Evolutionary conservation across 495 filamentous ascomycete species (phyloP).

Genomic region (Penicillium waksmanii): DNA sequence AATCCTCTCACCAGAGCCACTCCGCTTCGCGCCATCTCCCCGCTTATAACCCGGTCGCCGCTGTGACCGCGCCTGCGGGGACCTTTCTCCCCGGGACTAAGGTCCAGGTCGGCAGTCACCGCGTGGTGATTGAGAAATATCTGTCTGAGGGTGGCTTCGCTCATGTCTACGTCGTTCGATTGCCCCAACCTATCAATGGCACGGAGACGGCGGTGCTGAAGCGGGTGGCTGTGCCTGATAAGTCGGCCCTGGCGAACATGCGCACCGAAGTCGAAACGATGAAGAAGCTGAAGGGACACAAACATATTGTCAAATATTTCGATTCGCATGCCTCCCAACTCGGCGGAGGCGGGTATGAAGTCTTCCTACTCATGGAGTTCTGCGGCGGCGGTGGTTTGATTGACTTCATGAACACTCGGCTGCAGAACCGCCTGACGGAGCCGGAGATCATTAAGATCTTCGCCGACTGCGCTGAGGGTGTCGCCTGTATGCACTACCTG

Average conservation of each 20-base stretch:
- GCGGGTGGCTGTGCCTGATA: conserved; percentile 96
- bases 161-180: conserved; percentile 94
- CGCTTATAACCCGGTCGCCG: conserved; percentile 44
- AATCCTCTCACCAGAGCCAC: conserved; percentile 37
- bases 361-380: conserved; percentile 98
- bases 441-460: conserved; percentile 98
- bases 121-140: conserved; percentile 96
- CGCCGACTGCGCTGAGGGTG: conserved; percentile 90
- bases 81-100: conserved; percentile 94
- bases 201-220: conserved; percentile 89
- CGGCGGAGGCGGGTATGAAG: conserved; percentile 91
- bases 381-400: conserved; percentile 85
- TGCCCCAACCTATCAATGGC: conserved; percentile 76
- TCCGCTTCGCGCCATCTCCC: conserved; percentile 38
- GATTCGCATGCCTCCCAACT: conserved; percentile 96
- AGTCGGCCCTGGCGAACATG: conserved; percentile 91
- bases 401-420: conserved; percentile 98
- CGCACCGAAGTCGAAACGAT: conserved; percentile 98
- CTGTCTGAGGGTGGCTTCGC: conserved; percentile 98
- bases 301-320: conserved; percentile 94
- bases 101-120: conserved; percentile 90
- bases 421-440: conserved; percentile 96
- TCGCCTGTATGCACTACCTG: conserved; percentile 98
- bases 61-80: conserved; percentile 68
- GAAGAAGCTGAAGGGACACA: conserved; percentile 97